Conservation (phyloP, 176 grass and related monocot species). For the Otatea glauca region DNA sequence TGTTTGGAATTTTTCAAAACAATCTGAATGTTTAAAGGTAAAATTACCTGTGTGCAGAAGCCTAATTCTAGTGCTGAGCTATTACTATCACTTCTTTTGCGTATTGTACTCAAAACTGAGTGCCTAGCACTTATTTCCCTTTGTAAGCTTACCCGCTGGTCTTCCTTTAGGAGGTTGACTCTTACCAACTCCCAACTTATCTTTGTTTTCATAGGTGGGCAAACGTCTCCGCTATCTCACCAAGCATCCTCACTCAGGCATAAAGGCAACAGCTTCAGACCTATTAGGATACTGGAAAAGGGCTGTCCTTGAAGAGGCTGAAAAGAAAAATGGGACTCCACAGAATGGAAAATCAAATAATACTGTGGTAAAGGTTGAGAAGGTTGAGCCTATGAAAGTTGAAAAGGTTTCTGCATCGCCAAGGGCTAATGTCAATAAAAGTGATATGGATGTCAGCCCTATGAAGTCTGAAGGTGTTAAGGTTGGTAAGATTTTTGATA, state of each 20-base stretch:
- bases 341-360: constrained; percentile 35
- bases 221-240: constrained; percentile 49
- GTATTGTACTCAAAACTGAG: neutral
- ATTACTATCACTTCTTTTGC: neutral
- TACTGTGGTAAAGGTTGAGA: constrained; percentile 29
- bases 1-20: neutral
- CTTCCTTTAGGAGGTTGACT: neutral
- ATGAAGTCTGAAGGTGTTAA: constrained; percentile 16
- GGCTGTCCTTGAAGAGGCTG: constrained; percentile 50
- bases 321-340: constrained; percentile 35
- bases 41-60: neutral
- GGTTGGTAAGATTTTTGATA: constrained; percentile 22
- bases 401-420: constrained; percentile 26
- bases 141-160: neutral
- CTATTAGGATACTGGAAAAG: constrained; percentile 57
- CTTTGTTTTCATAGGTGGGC: constrained; percentile 47
- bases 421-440: constrained; percentile 3
- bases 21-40: neutral
- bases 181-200: neutral
- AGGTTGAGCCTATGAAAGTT: constrained; percentile 31
- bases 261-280: constrained; percentile 51
- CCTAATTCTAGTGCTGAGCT: neutral
- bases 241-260: constrained; percentile 52
- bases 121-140: neutral
- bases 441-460: neutral